These are phyloP conservation scores for Achlya hypogyna DNA, from an alignment of 352 stramenopile genomes.

Conservation along the genomic window DNA sequence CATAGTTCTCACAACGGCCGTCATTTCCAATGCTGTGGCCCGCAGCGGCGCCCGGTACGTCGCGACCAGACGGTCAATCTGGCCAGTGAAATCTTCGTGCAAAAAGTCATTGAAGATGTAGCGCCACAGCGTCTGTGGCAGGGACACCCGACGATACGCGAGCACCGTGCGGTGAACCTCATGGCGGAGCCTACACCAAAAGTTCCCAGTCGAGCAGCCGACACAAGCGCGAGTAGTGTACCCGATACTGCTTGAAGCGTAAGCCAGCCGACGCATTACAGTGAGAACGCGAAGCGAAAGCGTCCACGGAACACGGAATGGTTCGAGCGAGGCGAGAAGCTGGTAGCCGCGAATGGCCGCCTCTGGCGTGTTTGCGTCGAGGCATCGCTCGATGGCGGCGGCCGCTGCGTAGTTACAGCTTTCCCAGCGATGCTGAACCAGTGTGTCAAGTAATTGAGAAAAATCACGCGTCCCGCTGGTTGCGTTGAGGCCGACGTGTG, in stretches of 20 bases:
- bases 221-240: too few species aligned
- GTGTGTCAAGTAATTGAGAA: not conserved
- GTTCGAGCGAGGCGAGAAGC: not conserved
- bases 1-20: too few species aligned
- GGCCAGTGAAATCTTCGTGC: constrained; percentile 7
- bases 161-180: constrained; percentile 11
- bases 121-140: constrained; percentile 7
- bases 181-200: constrained; percentile 5
- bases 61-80: not conserved
- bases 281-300: not conserved
- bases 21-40: too few species aligned
- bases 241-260: not conserved
- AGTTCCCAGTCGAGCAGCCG: not conserved
- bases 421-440: not conserved
- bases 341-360: not conserved
- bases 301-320: not conserved
- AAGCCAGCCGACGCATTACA: not conserved
- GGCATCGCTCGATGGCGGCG: not conserved
- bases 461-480: not conserved
- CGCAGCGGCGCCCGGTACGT: too few species aligned
- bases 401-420: too few species aligned
- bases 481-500: constrained; percentile 1
- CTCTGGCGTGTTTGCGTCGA: not conserved
- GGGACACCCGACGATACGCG: not conserved
- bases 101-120: not conserved